Conservation (phyloP, 352 stramenopile genomes). For the Phytopythium vexans region DNA sequence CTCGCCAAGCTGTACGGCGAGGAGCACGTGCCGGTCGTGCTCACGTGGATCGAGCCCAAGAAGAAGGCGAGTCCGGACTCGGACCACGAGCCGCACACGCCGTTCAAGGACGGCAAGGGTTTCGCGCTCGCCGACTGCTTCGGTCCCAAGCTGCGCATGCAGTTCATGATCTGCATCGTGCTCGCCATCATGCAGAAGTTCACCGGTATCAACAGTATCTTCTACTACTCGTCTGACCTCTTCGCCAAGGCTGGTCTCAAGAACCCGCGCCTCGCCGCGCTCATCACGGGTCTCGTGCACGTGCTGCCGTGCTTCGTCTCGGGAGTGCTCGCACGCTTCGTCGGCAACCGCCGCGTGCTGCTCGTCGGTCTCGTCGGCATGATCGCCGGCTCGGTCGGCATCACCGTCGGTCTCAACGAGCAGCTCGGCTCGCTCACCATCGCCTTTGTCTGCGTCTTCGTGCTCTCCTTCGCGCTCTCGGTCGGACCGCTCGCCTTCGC, state of each 20-base stretch:
- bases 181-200: conserved; percentile 31
- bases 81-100: too few relatives aligned
- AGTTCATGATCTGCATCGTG: conserved; percentile 24
- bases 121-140: not conserved
- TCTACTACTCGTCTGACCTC: conserved; percentile 61
- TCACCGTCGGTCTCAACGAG: conserved; percentile 18
- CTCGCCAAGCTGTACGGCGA: conserved; percentile 28
- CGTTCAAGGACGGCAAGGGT: not conserved
- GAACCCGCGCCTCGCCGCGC: conserved; percentile 41
- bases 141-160: conserved; percentile 11
- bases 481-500: conserved; percentile 50
- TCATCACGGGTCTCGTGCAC: conserved; percentile 35
- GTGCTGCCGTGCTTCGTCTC: conserved; percentile 20
- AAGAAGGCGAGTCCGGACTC: conserved; percentile 9
- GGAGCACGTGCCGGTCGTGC: conserved; percentile 22
- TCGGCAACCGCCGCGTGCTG: conserved; percentile 29
- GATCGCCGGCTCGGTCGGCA: conserved; percentile 16
- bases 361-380: conserved; percentile 27
- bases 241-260: conserved; percentile 47
- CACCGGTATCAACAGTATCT: conserved; percentile 47
- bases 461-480: conserved; percentile 35
- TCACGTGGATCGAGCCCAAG: conserved; percentile 35
- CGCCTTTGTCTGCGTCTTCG: conserved; percentile 43
- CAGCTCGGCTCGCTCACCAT: conserved; percentile 25
- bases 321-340: conserved; percentile 13